Conservation (phyloP, 1,284 basidiomycete species). For the Ceratobasidium sp. region DNA sequence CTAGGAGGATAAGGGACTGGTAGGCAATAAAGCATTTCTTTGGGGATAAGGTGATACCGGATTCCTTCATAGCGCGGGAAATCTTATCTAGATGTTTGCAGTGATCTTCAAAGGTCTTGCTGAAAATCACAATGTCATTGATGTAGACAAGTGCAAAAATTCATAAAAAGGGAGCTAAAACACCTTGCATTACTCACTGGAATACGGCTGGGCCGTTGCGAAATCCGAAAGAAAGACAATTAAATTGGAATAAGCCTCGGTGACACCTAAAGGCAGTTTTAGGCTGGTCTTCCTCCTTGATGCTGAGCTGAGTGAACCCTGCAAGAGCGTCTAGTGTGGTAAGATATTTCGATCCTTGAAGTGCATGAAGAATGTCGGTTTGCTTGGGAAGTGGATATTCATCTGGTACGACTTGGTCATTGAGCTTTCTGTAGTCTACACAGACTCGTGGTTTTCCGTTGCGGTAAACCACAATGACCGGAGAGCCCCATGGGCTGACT, state of each 20-base stretch:
- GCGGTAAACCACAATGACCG: conserved; percentile 56
- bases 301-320: conserved; percentile 60
- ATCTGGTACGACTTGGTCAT: conserved; percentile 57
- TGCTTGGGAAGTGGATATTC: conserved; percentile 62
- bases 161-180: conserved; percentile 60
- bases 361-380: conserved; percentile 58
- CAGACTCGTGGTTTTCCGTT: conserved; percentile 56
- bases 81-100: conserved; percentile 56
- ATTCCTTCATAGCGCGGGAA: conserved; percentile 53
- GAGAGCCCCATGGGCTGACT: conserved; percentile 56
- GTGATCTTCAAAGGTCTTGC: conserved; percentile 58
- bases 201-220: conserved; percentile 61
- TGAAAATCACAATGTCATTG: conserved; percentile 59
- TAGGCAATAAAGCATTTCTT: conserved; percentile 58
- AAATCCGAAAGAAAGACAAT: conserved; percentile 62
- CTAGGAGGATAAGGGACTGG: conserved; percentile 56
- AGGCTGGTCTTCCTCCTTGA: conserved; percentile 54
- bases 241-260: conserved; percentile 60
- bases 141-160: conserved; percentile 65
- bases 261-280: conserved; percentile 61
- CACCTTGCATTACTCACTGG: conserved; percentile 60
- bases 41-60: conserved; percentile 58
- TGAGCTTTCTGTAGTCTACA: conserved; percentile 57
- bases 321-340: conserved; percentile 59
- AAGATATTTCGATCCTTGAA: conserved; percentile 57